Conservation (phyloP, 495 filamentous ascomycete genomes). For the Aspergillus sclerotiicarbonarius region DNA sequence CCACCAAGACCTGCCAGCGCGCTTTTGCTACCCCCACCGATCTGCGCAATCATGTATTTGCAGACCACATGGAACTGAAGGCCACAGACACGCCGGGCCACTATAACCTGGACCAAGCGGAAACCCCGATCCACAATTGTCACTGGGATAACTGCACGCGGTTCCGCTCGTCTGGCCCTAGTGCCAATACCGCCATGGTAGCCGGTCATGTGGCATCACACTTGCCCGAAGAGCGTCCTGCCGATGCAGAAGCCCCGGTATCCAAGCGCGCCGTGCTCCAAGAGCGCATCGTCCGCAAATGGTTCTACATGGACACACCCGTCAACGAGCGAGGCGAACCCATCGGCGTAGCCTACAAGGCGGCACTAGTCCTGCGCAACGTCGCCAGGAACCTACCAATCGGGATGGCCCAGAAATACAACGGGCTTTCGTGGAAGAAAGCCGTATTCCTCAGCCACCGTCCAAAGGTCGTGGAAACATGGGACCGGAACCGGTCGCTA, state of each 20-base stretch:
- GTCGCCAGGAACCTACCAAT: constrained; percentile 70
- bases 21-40: constrained; percentile 58
- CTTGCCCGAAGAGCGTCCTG: constrained; percentile 52
- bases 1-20: constrained; percentile 54
- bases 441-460: constrained; percentile 42
- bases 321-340: constrained; percentile 81
- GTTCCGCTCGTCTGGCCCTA: constrained; percentile 40
- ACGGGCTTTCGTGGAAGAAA: constrained; percentile 42
- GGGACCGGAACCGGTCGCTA: constrained; percentile 44
- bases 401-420: constrained; percentile 30
- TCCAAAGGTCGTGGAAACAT: constrained; percentile 41
- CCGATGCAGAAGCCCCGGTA: constrained; percentile 42
- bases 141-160: constrained; percentile 41
- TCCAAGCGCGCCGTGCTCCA: constrained; percentile 41
- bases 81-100: constrained; percentile 47
- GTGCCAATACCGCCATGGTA: constrained; percentile 41
- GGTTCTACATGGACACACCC: constrained; percentile 60
- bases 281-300: constrained; percentile 43
- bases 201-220: constrained; percentile 49
- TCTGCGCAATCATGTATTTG: constrained; percentile 73
- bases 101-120: constrained; percentile 46
- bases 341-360: constrained; percentile 79
- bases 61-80: constrained; percentile 62
- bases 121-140: constrained; percentile 37
- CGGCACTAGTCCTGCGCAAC: constrained; percentile 83